Conservation (phyloP, 371 early-diverging fungal species). For the Massospora cicadina region DNA sequence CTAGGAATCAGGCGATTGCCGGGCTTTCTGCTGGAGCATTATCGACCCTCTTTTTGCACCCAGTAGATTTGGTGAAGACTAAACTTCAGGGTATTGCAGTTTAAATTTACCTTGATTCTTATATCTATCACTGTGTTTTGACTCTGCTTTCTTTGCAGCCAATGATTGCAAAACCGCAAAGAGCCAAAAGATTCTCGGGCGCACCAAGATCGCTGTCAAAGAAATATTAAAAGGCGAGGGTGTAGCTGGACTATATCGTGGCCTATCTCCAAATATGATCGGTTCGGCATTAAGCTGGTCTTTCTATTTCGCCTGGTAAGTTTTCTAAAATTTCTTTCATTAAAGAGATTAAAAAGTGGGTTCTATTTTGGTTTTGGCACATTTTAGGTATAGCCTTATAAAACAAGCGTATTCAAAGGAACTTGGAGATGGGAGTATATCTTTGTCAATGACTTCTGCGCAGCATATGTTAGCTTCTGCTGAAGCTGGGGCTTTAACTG, state of each 20-base stretch:
- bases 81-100: constrained; percentile 64
- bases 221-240: constrained; percentile 34
- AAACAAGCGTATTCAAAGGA: constrained; percentile 54
- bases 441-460: constrained; percentile 32
- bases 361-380: constrained; percentile 1
- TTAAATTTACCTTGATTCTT: neutral
- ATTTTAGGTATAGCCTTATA: constrained; percentile 42
- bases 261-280: constrained; percentile 72
- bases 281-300: constrained; percentile 92
- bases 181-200: constrained; percentile 30
- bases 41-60: constrained; percentile 69
- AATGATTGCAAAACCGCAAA: constrained; percentile 25
- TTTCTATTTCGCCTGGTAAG: constrained; percentile 81
- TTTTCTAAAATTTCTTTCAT: constrained; percentile 13
- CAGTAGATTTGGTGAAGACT: constrained; percentile 82
- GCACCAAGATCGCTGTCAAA: constrained; percentile 42
- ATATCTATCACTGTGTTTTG: neutral
- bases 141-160: constrained; percentile 19
- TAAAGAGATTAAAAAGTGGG: neutral
- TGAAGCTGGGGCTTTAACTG: constrained; percentile 60
- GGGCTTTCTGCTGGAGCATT: constrained; percentile 74
- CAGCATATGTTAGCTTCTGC: constrained; percentile 76
- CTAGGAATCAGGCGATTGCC: constrained; percentile 56
- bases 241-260: constrained; percentile 68
- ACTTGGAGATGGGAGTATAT: constrained; percentile 8